Conservation (phyloP, 1,139 yeast species). For the Taiozyma sp. region DNA sequence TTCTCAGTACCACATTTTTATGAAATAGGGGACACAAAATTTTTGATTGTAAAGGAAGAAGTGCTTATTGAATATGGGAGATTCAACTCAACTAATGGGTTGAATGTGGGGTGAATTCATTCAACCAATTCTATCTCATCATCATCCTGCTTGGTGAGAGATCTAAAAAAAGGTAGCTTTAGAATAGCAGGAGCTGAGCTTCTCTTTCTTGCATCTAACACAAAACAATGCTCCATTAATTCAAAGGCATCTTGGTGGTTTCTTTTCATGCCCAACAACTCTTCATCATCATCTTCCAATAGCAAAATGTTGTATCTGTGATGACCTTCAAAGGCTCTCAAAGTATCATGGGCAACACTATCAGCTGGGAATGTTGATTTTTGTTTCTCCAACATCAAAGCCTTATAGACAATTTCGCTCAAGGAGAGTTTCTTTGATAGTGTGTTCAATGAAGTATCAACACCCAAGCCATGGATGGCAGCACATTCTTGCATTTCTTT, state of each 20-base stretch:
- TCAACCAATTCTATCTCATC: conserved; percentile 12
- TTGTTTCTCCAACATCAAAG: conserved; percentile 28
- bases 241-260: conserved; percentile 20
- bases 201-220: conserved; percentile 74
- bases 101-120: background rate
- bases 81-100: no score
- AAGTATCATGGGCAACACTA: conserved; percentile 34
- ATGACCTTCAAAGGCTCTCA: conserved; percentile 12
- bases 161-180: conserved; percentile 20
- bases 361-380: conserved; percentile 33
- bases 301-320: conserved; percentile 5
- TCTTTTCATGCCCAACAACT: conserved; percentile 6
- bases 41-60: background rate
- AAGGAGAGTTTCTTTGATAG: conserved; percentile 21
- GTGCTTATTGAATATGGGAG: background rate
- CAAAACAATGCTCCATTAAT: conserved; percentile 47
- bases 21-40: background rate
- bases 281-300: conserved; percentile 9
- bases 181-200: conserved; percentile 80
- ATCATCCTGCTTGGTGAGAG: conserved; percentile 10
- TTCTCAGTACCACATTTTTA: background rate
- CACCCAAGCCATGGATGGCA: conserved; percentile 80
- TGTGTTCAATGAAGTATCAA: conserved; percentile 51
- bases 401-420: conserved; percentile 15
- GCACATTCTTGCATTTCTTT: conserved; percentile 75